These are phyloP conservation scores for Dalbergia cultrata DNA, from an alignment of 306 rosid genomes.

Conservation along the genomic window DNA sequence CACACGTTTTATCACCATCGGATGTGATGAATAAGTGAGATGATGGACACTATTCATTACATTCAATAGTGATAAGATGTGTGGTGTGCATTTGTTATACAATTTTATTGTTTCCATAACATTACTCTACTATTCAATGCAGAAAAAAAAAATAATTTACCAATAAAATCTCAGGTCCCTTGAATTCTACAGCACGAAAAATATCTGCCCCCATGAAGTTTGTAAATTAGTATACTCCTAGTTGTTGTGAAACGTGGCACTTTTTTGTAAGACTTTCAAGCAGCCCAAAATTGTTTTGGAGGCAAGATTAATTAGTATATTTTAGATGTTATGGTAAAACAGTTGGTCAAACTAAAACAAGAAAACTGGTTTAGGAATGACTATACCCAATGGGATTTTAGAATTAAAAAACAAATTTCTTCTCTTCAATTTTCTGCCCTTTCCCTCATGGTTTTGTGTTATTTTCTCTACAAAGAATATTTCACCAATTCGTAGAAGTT, in stretches of 20 bases:
- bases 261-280: not conserved
- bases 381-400: conserved; percentile 7
- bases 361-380: conserved; percentile 22
- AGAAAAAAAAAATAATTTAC: not conserved
- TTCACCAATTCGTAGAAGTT: conserved; percentile 7
- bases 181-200: conserved; percentile 6
- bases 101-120: too few relatives aligned
- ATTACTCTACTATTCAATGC: too few relatives aligned
- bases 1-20: too few relatives aligned
- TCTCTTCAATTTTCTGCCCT: not conserved
- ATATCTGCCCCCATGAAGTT: not conserved
- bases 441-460: not conserved
- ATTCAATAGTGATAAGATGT: too few relatives aligned
- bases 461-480: not conserved
- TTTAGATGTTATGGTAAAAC: not conserved
- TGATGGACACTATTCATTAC: too few relatives aligned
- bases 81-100: too few relatives aligned
- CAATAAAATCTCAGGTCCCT: not conserved
- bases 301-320: not conserved
- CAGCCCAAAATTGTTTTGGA: not conserved
- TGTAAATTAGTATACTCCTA: not conserved
- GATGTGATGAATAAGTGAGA: too few relatives aligned
- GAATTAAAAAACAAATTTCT: not conserved
- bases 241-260: not conserved
- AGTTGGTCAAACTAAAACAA: conserved; percentile 3